Percentiles rank a stretch among this genome's conserved stretches.
Conservation (phyloP, 352 stramenopile genomes). For the Phytophthora hibernalis region DNA sequence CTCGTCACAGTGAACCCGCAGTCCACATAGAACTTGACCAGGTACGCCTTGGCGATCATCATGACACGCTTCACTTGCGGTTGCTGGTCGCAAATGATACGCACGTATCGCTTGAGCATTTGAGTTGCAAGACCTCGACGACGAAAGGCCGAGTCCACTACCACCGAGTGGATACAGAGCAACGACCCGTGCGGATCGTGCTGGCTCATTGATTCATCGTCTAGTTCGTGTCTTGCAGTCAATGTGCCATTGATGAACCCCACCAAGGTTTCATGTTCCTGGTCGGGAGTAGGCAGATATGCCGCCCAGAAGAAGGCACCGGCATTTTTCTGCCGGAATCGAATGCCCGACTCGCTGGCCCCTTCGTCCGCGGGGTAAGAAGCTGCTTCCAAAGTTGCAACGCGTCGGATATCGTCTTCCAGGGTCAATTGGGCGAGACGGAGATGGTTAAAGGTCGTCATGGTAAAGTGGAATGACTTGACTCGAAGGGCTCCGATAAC, state of each 20-base stretch:
- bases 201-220: conserved; percentile 73
- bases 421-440: conserved; percentile 22
- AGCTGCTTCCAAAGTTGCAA: conserved; percentile 57
- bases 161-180: conserved; percentile 93
- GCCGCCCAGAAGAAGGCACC: conserved; percentile 67
- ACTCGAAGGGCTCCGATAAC: conserved; percentile 7
- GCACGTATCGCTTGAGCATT: conserved; percentile 90
- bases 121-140: conserved; percentile 69
- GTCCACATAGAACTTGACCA: conserved; percentile 87
- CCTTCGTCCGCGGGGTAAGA: conserved; percentile 90
- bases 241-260: conserved; percentile 92
- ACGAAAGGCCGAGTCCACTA: conserved; percentile 71
- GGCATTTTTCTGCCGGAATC: conserved; percentile 87
- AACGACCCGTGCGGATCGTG: conserved; percentile 78
- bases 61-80: conserved; percentile 73
- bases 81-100: conserved; percentile 41
- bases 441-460: conserved; percentile 15
- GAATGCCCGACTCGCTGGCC: conserved; percentile 77
- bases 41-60: conserved; percentile 83
- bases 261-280: conserved; percentile 51
- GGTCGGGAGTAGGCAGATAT: conserved; percentile 32
- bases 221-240: conserved; percentile 55
- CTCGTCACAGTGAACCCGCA: conserved; percentile 81
- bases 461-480: conserved; percentile 22
- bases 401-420: conserved; percentile 48